Conservation (phyloP, 116 monocot species). For the Iris pallida region DNA sequence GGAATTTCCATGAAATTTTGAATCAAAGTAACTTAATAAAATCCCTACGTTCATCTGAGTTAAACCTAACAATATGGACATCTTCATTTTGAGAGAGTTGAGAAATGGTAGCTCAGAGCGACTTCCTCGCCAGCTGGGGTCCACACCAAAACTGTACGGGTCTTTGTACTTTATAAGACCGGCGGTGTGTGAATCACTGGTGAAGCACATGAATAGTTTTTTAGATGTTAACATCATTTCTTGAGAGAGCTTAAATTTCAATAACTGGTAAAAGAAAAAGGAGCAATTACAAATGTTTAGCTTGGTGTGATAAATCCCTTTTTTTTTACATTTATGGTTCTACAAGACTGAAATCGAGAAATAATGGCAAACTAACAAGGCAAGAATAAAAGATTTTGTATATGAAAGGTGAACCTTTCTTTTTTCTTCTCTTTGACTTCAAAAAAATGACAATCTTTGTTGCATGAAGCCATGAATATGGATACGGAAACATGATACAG, state of each 20-base stretch:
- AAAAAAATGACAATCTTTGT: too few relatives aligned
- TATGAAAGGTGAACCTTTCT: too few relatives aligned
- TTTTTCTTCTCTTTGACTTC: too few relatives aligned
- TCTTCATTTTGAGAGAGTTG: slow-evolving; percentile 99
- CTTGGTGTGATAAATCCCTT: too few relatives aligned
- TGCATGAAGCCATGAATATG: too few relatives aligned
- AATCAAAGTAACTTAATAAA: slow-evolving; percentile 91
- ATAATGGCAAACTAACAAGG: too few relatives aligned
- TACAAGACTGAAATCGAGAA: too few relatives aligned
- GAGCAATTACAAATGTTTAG: neutral
- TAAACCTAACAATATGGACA: slow-evolving; percentile 92
- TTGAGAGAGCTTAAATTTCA: neutral
- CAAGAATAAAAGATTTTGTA: too few relatives aligned
- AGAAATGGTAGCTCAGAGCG: slow-evolving; percentile 95
- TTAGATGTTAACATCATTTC: neutral
- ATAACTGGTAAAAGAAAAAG: neutral
- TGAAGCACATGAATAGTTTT: slow-evolving; percentile 21
- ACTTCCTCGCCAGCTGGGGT: slow-evolving; percentile 98
- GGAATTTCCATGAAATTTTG: slow-evolving; percentile 62
- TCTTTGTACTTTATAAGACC: slow-evolving; percentile 81
- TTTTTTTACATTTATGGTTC: too few relatives aligned
- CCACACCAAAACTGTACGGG: slow-evolving; percentile 96
- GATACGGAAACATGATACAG: too few relatives aligned
- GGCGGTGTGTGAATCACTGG: slow-evolving; percentile 72
- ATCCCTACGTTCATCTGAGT: slow-evolving; percentile 96